Base-by-base conservation (phyloP, 208 protist genomes). In the Trypanosoma mega region DNA sequence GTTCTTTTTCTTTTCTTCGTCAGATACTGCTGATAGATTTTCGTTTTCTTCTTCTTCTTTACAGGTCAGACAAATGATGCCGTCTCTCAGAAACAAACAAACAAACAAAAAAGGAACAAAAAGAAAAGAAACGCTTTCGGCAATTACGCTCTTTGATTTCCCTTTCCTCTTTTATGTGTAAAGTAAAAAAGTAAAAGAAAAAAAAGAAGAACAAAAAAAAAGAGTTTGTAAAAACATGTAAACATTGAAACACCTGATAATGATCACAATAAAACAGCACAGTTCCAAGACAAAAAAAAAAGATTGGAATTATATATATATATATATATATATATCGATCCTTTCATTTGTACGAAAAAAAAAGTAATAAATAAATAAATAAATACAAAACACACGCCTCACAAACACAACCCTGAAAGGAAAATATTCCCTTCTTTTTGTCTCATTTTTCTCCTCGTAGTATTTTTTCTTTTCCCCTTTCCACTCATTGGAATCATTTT, bases 351-450 rank as follows among this genome's bases (percentile, higher is more conserved):
- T 2, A 26, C 3, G 9, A 5, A 54, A 6, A 37, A 2, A 54
- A 36, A 30, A n/a, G 37, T 18, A 31, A 34, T 11, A 75, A 61
- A 57, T 4, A 63, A 33, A 57, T 52, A 57, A 12, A 63, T 31
- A 74, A 66, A 55, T 26, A 71, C 41, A 79, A 51, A 63, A 55
- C 23, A 51, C 63, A 63, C 8, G 41, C 20, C 14, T 16, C 16
- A 33, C 23, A 16, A 12, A 54, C 46, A 41, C 24, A 23, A 1
- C 7, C 33, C 7, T 36, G 2, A 65, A 16, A 16, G 27, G 29
- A 33, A 1, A 11, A 21, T 23, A 26, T 48, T 52, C 24, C 39
- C 29, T 18, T 62, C 14, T 41, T 9, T 54, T 52, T 30, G 7
- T n/a, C 18, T 55, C 27, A 9, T 52, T 54, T 36, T 9, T 2